phyloP scores from a whole-genome alignment of 441 rosid species.

The Eruca vesicaria region DNA sequence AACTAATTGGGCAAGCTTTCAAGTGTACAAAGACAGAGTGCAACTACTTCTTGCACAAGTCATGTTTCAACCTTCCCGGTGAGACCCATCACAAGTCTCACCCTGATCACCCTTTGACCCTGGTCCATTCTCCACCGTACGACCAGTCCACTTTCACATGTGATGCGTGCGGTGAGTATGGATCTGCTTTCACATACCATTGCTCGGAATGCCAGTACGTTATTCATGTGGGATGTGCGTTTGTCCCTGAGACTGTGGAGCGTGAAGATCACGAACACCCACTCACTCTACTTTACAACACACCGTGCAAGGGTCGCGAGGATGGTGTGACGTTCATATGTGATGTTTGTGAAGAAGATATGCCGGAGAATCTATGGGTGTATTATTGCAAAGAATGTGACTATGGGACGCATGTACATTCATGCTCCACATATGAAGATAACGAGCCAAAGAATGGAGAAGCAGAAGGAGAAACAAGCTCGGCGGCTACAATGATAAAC shows the following conservation, averaged over 20 bases:
- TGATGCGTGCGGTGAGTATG: conserved; percentile 40
- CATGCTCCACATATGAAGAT: not conserved
- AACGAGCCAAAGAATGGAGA: not conserved
- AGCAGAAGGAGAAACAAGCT: not conserved
- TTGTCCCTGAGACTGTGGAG: conserved; percentile 23
- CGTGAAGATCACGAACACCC: not conserved
- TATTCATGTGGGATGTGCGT: conserved; percentile 25
- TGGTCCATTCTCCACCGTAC: conserved; percentile 27
- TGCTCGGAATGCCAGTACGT: not conserved
- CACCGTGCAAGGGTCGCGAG: not conserved
- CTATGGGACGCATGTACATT: not conserved
- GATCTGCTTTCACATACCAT: conserved; percentile 41
- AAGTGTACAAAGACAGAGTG: conserved; percentile 35
- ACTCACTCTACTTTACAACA: not conserved
- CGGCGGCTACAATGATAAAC: not conserved
- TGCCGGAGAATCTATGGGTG: not conserved
- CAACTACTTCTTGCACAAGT: conserved; percentile 39
- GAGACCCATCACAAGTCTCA: conserved; percentile 33
- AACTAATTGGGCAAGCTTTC: conserved; percentile 18
- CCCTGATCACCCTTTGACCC: conserved; percentile 35
- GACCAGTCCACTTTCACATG: conserved; percentile 23
- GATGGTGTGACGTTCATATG: not conserved
- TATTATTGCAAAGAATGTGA: conserved; percentile 4
- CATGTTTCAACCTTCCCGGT: not conserved
- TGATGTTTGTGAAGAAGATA: not conserved